Evolutionary conservation across 148 eudicot species (phyloP), one percentile per base, ranked within the genome.

Genomic region (Chenopodium suecicum): DNA sequence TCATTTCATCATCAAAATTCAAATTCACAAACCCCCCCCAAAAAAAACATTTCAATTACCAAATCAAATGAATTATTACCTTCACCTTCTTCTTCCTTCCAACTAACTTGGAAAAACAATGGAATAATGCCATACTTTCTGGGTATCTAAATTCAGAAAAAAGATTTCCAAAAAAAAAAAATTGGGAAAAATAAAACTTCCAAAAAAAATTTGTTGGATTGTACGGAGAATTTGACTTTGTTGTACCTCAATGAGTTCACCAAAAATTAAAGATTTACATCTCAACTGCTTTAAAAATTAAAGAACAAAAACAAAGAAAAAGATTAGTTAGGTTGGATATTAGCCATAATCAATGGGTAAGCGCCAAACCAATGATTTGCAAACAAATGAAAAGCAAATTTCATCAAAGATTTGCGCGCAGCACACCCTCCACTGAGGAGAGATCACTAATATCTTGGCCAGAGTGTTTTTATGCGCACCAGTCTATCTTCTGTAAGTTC

Each of bases 311-410:
- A 27, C 29, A 27, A 27, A 27, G 29, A 27, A 78, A 75, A 73
- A 52, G 37, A 16, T 32, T 19, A 77, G 31, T 37, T 7, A 54
- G 81, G 77, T 70, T 58, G 82, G 60, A 78, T 60, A 84, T 95
- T 93, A 95, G 92, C 98, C 98, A 77, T 92, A 92, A 90, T 95
- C 98, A 87, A 90, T 85, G 65, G 95, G 95, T 63, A 93, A 78
- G 56, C 86, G 88, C 87, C 90, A 85, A 83, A 89, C 88, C 88
- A 90, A 83, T 78, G 87, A 69, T 63, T 84, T 86, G 84, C 76
- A 80, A 29, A 84, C 78, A 82, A 86, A 84, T 14, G 82, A 77
- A 82, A 85, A 84, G 69, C 66, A 89, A 87, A 73, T 27, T 75
- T 65, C 56, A 83, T 22, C 70, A 68, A 64, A 52, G 14, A 79